Conservation (phyloP, 345 rosid genomes). For the Dipteronia sinensis region DNA sequence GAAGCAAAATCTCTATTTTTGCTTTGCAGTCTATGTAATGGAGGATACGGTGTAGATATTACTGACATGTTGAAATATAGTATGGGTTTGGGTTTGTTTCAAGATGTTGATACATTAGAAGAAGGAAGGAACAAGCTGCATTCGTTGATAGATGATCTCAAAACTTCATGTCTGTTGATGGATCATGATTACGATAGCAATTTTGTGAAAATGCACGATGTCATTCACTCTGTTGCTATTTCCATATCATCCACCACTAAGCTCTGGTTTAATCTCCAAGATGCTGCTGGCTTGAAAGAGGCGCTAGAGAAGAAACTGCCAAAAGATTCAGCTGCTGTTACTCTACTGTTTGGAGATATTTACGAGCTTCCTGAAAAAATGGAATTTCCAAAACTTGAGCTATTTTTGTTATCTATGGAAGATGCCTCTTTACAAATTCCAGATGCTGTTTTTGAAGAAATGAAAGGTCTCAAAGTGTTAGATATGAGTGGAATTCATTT, state of each 20-base stretch:
- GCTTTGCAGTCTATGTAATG: background rate
- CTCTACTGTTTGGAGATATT: background rate
- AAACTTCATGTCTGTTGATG: slow-evolving; percentile 23
- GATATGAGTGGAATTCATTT: background rate
- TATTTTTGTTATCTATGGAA: background rate
- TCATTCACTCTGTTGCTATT: slow-evolving; percentile 18
- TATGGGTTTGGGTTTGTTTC: slow-evolving; percentile 26
- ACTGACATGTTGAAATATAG: slow-evolving; percentile 9
- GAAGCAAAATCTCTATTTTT: background rate
- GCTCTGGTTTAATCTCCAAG: background rate
- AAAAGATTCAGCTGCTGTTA: background rate
- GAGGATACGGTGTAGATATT: background rate
- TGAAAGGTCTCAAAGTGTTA: slow-evolving; percentile 29
- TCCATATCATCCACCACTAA: slow-evolving; percentile 19
- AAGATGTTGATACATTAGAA: background rate
- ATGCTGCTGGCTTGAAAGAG: background rate
- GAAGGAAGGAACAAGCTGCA: slow-evolving; percentile 6
- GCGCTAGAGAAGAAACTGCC: background rate
- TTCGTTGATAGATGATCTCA: slow-evolving; percentile 16
- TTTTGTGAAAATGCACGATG: slow-evolving; percentile 31
- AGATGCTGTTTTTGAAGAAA: slow-evolving; percentile 9
- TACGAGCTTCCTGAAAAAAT: slow-evolving; percentile 15
- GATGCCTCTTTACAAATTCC: background rate
- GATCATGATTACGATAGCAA: background rate
- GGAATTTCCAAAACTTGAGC: slow-evolving; percentile 19